phyloP scores from a whole-genome alignment of 192 early-diverging fungal genomes.

The Gigaspora rosea region DNA sequence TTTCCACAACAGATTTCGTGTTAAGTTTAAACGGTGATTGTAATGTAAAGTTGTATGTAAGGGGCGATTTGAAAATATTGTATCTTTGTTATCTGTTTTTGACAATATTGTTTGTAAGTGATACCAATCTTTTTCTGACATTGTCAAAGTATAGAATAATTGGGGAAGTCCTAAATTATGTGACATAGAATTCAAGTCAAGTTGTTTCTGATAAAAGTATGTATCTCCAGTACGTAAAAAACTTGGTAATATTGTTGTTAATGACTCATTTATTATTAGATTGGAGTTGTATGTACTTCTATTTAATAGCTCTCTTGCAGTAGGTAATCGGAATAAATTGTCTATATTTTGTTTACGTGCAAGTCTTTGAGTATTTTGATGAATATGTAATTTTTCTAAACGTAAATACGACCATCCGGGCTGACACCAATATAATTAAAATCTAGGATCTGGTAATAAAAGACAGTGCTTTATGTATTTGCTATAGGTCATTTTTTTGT shows the following conservation, averaged over 20 bases:
- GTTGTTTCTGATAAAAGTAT: slow-evolving; percentile 6
- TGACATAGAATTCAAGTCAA: not conserved
- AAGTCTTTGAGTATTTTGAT: not conserved
- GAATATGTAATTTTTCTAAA: not conserved
- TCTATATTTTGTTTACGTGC: not conserved
- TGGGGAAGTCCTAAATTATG: not conserved
- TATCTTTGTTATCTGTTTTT: not conserved
- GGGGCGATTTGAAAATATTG: not conserved
- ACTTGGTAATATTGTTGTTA: not conserved
- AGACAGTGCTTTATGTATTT: slow-evolving; percentile 7
- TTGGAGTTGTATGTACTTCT: not conserved
- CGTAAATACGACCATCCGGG: no score
- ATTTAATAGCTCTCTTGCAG: not conserved
- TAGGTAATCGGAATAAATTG: not conserved
- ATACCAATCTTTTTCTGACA: not conserved
- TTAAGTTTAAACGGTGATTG: not conserved
- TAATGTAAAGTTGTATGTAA: slow-evolving; percentile 2
- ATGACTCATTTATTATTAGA: not conserved
- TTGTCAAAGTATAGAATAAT: not conserved
- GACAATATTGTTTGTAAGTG: slow-evolving; percentile 6
- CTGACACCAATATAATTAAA: no score
- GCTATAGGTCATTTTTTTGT: not conserved
- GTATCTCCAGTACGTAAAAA: slow-evolving; percentile 2
- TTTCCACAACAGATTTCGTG: not conserved
- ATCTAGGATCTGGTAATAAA: not conserved